Evolutionary conservation across 176 grass and related monocot species (phyloP), one percentile per base, ranked within the genome.

Genomic region (Ensete glaucum): DNA sequence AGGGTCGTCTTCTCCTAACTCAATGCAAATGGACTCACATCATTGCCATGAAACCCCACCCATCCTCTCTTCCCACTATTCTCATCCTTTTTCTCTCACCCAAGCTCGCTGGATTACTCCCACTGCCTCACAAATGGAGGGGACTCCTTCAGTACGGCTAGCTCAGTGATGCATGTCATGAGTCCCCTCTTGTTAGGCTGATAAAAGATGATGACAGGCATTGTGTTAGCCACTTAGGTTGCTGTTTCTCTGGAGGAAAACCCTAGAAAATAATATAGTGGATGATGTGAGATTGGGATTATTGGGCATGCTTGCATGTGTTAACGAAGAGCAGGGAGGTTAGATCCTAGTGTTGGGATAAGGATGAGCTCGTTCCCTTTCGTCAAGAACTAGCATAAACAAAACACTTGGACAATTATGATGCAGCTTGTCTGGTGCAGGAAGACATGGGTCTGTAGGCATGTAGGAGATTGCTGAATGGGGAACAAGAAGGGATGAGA

Each of bases 1-100:
- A 67, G 23, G 64, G 4, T 34, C 64, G 29, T 29, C 24, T 29
- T 29, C 64, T 29, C 26, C 64, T 67, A 67, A 67, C 25, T 67
- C 64, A 26, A 15, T 27, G 9, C 64, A 67, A 24, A 67, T 67
- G 64, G 64, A 67, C 13, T 34, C 64, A 67, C 64, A 66, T 66
- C 9, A 66, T 27, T 27, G 24, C 64, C 10, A 12, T 66, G 11
- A 27, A 9, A 26, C 21, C 55, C 24, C 24, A 25, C 24, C 24
- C 1, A 12, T 17, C 9, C 9, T n/a, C 12, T 62, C 20, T 62
- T 62, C 17, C 57, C 15, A n/a, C 57, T n/a, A 20, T 20, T 62
- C 57, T n/a, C 17, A 21, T 62, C 9, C 57, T 62, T 62, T 62
- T 9, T 62, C 20, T 62, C 57, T 20, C 57, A 62, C 20, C 12